Evolutionary conservation across 2,329 filamentous ascomycete species (phyloP).

Genomic region (Colletotrichum limetticola): DNA sequence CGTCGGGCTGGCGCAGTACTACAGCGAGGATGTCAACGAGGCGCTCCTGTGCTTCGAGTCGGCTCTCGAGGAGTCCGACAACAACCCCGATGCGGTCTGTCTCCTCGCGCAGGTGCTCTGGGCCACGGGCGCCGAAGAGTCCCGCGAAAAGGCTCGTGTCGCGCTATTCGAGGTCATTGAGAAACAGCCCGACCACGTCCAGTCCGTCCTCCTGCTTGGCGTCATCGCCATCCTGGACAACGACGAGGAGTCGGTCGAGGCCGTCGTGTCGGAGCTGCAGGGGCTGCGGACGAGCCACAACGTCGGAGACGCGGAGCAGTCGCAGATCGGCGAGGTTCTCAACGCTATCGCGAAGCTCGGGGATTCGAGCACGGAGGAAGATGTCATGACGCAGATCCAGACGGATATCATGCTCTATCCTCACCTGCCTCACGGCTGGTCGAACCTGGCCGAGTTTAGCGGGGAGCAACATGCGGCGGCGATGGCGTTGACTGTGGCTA

Average conservation of each 20-base stretch:
- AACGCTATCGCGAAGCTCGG: constrained; percentile 75
- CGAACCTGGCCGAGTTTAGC: constrained; percentile 72
- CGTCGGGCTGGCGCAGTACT: constrained; percentile 84
- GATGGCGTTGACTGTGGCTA: constrained; percentile 85
- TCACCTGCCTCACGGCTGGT: constrained; percentile 83
- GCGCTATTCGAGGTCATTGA: constrained; percentile 86
- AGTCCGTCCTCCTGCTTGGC: constrained; percentile 83
- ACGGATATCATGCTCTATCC: constrained; percentile 85
- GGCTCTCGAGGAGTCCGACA: constrained; percentile 80
- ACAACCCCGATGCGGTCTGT: constrained; percentile 85
- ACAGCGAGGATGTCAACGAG: constrained; percentile 70
- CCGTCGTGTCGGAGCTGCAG: constrained; percentile 82
- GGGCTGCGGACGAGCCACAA: constrained; percentile 74
- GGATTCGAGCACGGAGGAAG: constrained; percentile 58
- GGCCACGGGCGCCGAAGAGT: constrained; percentile 83
- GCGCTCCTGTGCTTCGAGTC: constrained; percentile 84
- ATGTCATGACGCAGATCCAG: constrained; percentile 73
- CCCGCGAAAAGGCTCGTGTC: constrained; percentile 80
- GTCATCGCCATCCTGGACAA: constrained; percentile 85
- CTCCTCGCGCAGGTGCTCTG: constrained; percentile 91
- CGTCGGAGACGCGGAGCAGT: constrained; percentile 71
- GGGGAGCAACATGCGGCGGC: constrained; percentile 69
- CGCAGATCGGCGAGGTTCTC: constrained; percentile 78
- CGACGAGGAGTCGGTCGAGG: constrained; percentile 82
- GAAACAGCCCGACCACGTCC: constrained; percentile 77